Evolutionary conservation across 1,139 yeast species (phyloP).

Genomic region (Blastobotrys illinoisensis): DNA sequence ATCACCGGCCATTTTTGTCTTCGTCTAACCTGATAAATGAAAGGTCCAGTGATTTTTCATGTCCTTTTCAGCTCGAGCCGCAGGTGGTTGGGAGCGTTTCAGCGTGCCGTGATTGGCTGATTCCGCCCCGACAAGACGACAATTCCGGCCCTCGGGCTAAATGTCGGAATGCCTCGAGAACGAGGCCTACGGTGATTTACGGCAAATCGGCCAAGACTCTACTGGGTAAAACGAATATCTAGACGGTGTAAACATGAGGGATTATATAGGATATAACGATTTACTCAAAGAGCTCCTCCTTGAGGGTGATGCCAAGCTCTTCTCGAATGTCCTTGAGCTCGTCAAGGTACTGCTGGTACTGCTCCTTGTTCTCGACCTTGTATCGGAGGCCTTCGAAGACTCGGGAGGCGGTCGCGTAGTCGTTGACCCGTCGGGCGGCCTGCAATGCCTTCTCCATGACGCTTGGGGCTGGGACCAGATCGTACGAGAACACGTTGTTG

Average conservation of each 20-base stretch:
- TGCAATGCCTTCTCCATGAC: conserved; percentile 93
- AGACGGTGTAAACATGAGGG: neutral
- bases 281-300: conserved; percentile 69
- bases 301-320: conserved; percentile 89
- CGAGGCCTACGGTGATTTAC: no score
- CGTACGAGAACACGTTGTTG: conserved; percentile 97
- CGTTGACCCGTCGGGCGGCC: conserved; percentile 99
- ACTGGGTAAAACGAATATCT: no score
- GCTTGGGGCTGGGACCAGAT: conserved; percentile 95
- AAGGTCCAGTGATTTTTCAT: neutral
- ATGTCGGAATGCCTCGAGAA: no score
- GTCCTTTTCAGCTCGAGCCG: neutral
- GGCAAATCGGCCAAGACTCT: no score
- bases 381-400: conserved; percentile 90
- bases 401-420: conserved; percentile 97
- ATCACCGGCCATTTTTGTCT: conserved; percentile 16
- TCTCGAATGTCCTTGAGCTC: conserved; percentile 88
- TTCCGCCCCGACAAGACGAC: neutral
- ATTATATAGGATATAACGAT: neutral
- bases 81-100: conserved; percentile 5
- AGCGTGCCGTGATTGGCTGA: neutral
- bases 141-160: neutral
- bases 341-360: conserved; percentile 91
- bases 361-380: conserved; percentile 91
- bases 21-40: neutral